Percentiles rank a stretch among this genome's conserved stretches.
These are phyloP conservation scores for Diplodia corticola DNA, from an alignment of 2,329 filamentous ascomycete species.

Conservation along the genomic window DNA sequence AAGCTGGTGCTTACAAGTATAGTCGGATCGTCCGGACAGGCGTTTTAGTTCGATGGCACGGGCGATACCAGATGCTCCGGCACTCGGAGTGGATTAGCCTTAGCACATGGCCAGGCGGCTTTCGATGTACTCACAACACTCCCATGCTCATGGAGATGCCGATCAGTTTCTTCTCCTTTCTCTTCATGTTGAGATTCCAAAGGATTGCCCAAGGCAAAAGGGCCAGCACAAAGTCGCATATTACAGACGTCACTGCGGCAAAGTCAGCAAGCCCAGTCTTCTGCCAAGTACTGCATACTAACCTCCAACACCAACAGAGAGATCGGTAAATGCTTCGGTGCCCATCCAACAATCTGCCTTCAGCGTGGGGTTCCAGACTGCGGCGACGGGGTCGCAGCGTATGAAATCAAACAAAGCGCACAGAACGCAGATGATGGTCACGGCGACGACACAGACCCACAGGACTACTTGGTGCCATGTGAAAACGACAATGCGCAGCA, in stretches of 20 bases:
- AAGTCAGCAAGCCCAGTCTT: not conserved
- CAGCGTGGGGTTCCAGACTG: constrained; percentile 33
- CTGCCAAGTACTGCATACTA: not conserved
- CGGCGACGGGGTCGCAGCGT: constrained; percentile 32
- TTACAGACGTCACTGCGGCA: constrained; percentile 35
- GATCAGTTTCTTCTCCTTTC: constrained; percentile 37
- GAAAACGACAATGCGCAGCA: constrained; percentile 34
- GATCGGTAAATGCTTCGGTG: constrained; percentile 27
- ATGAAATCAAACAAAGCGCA: constrained; percentile 33
- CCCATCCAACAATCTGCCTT: constrained; percentile 31
- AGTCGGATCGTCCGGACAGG: constrained; percentile 33
- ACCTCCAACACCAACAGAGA: constrained; percentile 12
- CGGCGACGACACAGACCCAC: constrained; percentile 35
- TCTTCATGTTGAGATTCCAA: constrained; percentile 38
- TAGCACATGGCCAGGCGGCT: too few relatives aligned
- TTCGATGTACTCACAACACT: constrained; percentile 29
- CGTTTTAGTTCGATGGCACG: constrained; percentile 34
- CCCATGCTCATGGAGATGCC: constrained; percentile 35
- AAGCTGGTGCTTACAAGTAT: constrained; percentile 28
- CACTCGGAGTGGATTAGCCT: constrained; percentile 23
- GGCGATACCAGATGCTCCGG: constrained; percentile 35
- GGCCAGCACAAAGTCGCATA: constrained; percentile 40
- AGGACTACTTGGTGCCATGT: constrained; percentile 34
- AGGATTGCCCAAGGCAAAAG: constrained; percentile 38
- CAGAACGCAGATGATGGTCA: constrained; percentile 31